phyloP scores from a whole-genome alignment of 78 protist species.

The Cavenderia fasciculata region DNA sequence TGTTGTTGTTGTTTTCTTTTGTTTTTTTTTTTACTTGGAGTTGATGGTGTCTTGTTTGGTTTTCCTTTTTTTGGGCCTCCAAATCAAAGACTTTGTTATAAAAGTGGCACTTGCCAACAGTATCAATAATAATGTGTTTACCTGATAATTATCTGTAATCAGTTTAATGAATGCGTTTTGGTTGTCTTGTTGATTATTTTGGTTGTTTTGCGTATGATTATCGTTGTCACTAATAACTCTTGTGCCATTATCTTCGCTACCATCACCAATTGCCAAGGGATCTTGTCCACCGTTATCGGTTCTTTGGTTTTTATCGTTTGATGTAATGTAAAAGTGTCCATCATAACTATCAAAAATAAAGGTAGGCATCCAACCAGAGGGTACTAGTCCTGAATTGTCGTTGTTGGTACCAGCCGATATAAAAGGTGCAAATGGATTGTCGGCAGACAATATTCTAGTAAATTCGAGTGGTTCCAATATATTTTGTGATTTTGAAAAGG shows the following conservation, averaged over 20 bases:
- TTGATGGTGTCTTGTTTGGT: neutral
- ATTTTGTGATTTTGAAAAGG: neutral
- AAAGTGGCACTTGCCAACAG: too few relatives aligned
- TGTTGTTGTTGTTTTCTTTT: conserved; percentile 13
- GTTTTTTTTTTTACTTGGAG: neutral
- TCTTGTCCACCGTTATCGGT: neutral
- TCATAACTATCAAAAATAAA: conserved; percentile 43
- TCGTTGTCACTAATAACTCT: neutral
- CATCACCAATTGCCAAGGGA: neutral
- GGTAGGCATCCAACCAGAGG: conserved; percentile 7
- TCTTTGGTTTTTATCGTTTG: neutral
- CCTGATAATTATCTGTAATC: neutral
- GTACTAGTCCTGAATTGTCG: conserved; percentile 18
- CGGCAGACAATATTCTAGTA: neutral
- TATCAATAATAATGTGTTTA: neutral
- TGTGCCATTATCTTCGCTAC: too few relatives aligned
- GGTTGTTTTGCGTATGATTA: neutral
- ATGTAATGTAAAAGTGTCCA: conserved; percentile 42
- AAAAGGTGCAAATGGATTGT: too few relatives aligned
- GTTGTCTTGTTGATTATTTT: conserved; percentile 1
- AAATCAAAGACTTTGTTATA: too few relatives aligned
- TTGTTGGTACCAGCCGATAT: neutral
- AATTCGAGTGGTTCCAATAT: conserved; percentile 22
- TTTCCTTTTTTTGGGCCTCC: too few relatives aligned
- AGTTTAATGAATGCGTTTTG: neutral